phyloP scores from a whole-genome alignment of 768 basidiomycete genomes.

The Vararia minispora region DNA sequence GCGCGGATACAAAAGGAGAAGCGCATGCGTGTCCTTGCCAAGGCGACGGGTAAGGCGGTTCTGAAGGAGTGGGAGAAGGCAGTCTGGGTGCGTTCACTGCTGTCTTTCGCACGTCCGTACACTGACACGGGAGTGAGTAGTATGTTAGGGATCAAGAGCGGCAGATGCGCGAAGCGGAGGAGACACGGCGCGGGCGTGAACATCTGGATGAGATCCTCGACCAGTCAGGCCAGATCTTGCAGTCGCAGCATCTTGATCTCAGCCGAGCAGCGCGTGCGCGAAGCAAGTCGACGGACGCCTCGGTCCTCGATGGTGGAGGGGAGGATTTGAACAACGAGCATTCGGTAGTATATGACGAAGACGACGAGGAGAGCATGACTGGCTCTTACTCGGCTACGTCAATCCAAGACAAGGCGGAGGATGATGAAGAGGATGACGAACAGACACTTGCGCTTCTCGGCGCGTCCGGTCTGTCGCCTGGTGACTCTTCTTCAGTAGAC shows the following conservation, averaged over 20 bases:
- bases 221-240: slow-evolving; percentile 78
- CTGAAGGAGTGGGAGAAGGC: slow-evolving; percentile 82
- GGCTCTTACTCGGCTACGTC: slow-evolving; percentile 5
- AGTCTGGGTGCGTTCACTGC: slow-evolving; percentile 48
- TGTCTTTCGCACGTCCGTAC: neutral
- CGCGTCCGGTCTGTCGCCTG: no score
- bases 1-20: slow-evolving; percentile 52
- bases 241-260: slow-evolving; percentile 71
- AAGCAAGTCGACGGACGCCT: slow-evolving; percentile 44
- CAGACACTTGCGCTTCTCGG: no score
- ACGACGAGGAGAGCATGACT: slow-evolving; percentile 7
- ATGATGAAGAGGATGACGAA: slow-evolving; percentile 17
- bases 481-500: neutral
- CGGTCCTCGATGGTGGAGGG: slow-evolving; percentile 13
- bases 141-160: slow-evolving; percentile 66
- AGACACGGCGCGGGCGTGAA: slow-evolving; percentile 65
- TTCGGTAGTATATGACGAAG: slow-evolving; percentile 14
- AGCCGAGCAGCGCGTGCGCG: slow-evolving; percentile 35
- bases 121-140: slow-evolving; percentile 23
- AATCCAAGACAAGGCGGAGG: slow-evolving; percentile 20
- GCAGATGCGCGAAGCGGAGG: slow-evolving; percentile 58
- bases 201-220: slow-evolving; percentile 87
- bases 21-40: slow-evolving; percentile 53
- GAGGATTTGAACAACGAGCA: slow-evolving; percentile 4
- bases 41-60: slow-evolving; percentile 60